These are phyloP conservation scores for Aphanoascus verrucosus DNA, from an alignment of 2,329 filamentous ascomycete species.

Conservation along the genomic window DNA sequence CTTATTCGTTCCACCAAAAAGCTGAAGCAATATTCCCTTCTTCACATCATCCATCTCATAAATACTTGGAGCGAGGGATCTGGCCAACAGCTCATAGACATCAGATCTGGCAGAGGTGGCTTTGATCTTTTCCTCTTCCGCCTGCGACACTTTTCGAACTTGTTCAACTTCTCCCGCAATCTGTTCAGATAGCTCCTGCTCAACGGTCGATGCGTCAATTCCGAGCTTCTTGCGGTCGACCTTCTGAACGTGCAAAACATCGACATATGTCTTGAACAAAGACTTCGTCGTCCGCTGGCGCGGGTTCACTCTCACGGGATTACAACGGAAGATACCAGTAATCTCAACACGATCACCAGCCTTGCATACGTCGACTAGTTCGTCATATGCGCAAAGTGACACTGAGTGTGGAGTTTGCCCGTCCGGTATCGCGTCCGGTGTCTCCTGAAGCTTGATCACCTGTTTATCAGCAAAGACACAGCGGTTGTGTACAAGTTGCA, in stretches of 20 bases:
- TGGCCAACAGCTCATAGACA: slow-evolving; percentile 82
- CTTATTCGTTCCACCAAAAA: slow-evolving; percentile 97
- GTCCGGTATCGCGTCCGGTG: slow-evolving; percentile 84
- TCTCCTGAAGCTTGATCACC: slow-evolving; percentile 97
- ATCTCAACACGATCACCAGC: slow-evolving; percentile 92
- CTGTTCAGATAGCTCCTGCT: slow-evolving; percentile 66
- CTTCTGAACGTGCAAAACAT: slow-evolving; percentile 91
- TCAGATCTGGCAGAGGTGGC: slow-evolving; percentile 68
- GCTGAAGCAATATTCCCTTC: slow-evolving; percentile 90
- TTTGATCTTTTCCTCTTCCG: slow-evolving; percentile 83
- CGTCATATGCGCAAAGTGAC: slow-evolving; percentile 90
- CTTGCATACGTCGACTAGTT: slow-evolving; percentile 94
- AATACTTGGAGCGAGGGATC: slow-evolving; percentile 86
- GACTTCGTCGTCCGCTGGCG: slow-evolving; percentile 86
- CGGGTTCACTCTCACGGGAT: slow-evolving; percentile 85
- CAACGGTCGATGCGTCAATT: slow-evolving; percentile 77
- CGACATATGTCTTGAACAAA: slow-evolving; percentile 95
- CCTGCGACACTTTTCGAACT: slow-evolving; percentile 67
- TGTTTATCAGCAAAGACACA: slow-evolving; percentile 95
- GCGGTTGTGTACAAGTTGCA: slow-evolving; percentile 96
- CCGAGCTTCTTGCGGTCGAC: slow-evolving; percentile 92
- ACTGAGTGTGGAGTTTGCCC: slow-evolving; percentile 97
- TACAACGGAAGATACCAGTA: slow-evolving; percentile 93
- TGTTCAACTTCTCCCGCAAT: slow-evolving; percentile 66
- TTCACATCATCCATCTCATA: slow-evolving; percentile 99